Base-by-base conservation (phyloP, 2,329 filamentous ascomycete species). In the Arachnomyces sp. region DNA sequence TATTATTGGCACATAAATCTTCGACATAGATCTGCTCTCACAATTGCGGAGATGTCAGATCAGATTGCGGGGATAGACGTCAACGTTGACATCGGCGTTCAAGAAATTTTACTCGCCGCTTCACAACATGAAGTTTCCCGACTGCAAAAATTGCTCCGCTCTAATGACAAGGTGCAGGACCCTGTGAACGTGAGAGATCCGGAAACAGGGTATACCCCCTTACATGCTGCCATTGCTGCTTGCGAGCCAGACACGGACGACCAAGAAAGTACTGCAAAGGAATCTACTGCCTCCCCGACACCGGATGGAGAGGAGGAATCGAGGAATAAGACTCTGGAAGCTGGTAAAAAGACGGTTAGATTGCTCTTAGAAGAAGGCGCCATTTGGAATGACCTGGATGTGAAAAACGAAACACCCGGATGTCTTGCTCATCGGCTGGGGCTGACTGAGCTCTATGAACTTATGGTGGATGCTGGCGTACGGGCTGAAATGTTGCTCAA, bases 361-460 rank as follows among this genome's bases (percentile, higher is more conserved):
- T 77, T 92, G 55, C 73, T 96, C 6, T 79, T 96, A 44, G 75
- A 89, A 55, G 83, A 84, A 51, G 92, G 92, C 25, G 92, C 87
- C 8, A 95, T 96, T 52, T 98, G 92, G 92, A 98, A 98, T 66
- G 89, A 95, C 60, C 71, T 96, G 41, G 87, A 96, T 61, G 67
- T 72, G 50, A 82, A 86, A 52, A 77, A 87, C 53, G 90, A 96
- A 71, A 96, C 92, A 3, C 88, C 92, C 0, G 92, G 88, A 6
- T 96, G 90, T 60, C 69, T 95, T 32, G 92, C 92, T 7, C 71
- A 73, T 18, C 60, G 77, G 34, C 50, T 95, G 16, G 82, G 84
- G 0, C 69, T 85, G 52, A 72, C 65, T 39, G 74, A 78, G 36
- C 66, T 95, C 28, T 96, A 98, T 59, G 77, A 83, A 31, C 63